Percentiles rank a stretch among this genome's conserved stretches.
phyloP scores from a whole-genome alignment of 192 early-diverging fungal genomes.

The Gryganskiella cystojenkinii region DNA sequence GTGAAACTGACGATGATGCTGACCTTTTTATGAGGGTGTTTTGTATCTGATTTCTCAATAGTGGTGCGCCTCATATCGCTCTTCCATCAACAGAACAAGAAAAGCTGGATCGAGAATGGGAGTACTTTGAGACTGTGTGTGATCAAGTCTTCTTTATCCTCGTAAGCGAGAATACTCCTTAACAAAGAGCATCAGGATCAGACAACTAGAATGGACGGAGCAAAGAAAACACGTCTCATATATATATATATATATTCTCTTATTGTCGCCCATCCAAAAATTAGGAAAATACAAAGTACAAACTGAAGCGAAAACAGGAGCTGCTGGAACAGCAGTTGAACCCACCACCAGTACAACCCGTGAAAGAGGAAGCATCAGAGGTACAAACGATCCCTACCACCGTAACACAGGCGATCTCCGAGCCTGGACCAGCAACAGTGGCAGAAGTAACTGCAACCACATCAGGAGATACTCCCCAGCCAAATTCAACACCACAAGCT shows the following conservation, averaged over 20 bases:
- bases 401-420: background rate
- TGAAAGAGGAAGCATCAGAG: background rate
- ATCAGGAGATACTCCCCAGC: too few species aligned
- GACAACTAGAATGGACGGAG: too few species aligned
- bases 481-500: too few species aligned
- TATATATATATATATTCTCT: too few species aligned
- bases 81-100: slow-evolving; percentile 47
- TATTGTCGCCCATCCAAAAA: background rate
- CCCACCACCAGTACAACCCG: slow-evolving; percentile 7
- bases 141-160: slow-evolving; percentile 49
- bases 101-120: slow-evolving; percentile 49
- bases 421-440: background rate
- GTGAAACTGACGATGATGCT: background rate
- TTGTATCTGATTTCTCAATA: background rate
- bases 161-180: too few species aligned
- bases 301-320: slow-evolving; percentile 30
- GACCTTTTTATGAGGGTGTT: background rate
- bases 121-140: slow-evolving; percentile 52
- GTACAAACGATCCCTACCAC: background rate
- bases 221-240: too few species aligned
- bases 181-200: background rate
- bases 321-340: slow-evolving; percentile 11
- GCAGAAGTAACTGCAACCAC: background rate
- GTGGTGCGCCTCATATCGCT: slow-evolving; percentile 44
- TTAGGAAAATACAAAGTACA: slow-evolving; percentile 43